Percentiles rank a stretch among this genome's conserved stretches.
phyloP scores from a whole-genome alignment of 2,329 filamentous ascomycete genomes.

The Calonectria naviculata region DNA sequence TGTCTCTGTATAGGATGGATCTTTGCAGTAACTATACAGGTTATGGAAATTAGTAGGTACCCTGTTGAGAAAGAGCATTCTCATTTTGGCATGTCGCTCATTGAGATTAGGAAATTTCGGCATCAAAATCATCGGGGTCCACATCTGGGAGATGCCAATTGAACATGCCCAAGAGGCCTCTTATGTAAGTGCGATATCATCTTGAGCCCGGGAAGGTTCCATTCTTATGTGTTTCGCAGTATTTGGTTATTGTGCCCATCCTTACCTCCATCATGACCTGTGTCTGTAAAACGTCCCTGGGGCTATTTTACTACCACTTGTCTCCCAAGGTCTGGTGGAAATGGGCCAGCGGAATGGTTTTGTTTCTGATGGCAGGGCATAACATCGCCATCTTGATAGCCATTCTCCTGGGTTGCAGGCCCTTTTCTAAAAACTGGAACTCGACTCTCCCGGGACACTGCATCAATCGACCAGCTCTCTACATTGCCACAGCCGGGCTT shows the following conservation, averaged over 20 bases:
- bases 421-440: slow-evolving; percentile 37
- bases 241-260: slow-evolving; percentile 41
- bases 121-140: slow-evolving; percentile 24
- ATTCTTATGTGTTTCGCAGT: slow-evolving; percentile 43
- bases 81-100: not conserved
- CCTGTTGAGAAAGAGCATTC: no score
- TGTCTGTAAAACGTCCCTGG: not conserved
- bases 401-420: slow-evolving; percentile 39
- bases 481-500: slow-evolving; percentile 56
- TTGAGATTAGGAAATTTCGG: slow-evolving; percentile 17
- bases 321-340: not conserved
- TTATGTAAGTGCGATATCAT: slow-evolving; percentile 4
- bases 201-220: slow-evolving; percentile 10
- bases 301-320: not conserved
- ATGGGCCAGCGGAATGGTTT: not conserved
- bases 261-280: slow-evolving; percentile 39
- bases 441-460: slow-evolving; percentile 45
- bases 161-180: slow-evolving; percentile 13
- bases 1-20: not conserved
- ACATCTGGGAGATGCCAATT: slow-evolving; percentile 30
- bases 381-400: slow-evolving; percentile 42
- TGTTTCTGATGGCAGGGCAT: not conserved
- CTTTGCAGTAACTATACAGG: not conserved
- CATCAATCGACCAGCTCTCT: slow-evolving; percentile 56
- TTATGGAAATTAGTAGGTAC: slow-evolving; percentile 4